Evolutionary conservation across 2,329 filamentous ascomycete genomes (phyloP).

Genomic region (Davidsoniella eucalypti): DNA sequence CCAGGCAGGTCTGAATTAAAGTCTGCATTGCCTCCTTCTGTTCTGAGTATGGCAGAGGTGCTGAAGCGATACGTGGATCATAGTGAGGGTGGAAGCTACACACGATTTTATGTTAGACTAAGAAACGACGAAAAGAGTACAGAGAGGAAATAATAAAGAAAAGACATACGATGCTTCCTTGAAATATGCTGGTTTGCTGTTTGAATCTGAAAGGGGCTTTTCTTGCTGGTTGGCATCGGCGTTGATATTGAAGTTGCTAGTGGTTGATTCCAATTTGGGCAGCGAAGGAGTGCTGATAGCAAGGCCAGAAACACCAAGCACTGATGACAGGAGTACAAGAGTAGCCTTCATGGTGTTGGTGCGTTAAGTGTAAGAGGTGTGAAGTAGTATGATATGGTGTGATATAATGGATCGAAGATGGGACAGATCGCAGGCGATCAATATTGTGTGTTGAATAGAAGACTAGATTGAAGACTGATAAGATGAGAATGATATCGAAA

Average conservation of each 20-base stretch:
- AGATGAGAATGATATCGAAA: too few relatives aligned
- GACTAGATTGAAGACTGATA: too few relatives aligned
- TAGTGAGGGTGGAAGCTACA: slow-evolving; percentile 21
- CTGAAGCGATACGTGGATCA: slow-evolving; percentile 24
- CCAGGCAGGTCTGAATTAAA: slow-evolving; percentile 56
- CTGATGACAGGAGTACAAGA: neutral
- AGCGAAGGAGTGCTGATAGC: neutral
- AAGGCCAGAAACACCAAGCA: neutral
- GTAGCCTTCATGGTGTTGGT: neutral
- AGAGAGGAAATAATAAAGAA: neutral
- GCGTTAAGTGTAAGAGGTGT: neutral
- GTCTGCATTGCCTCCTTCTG: slow-evolving; percentile 45
- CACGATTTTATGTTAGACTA: slow-evolving; percentile 5
- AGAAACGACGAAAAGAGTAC: neutral
- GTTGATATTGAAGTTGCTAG: too few relatives aligned
- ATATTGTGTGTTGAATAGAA: too few relatives aligned
- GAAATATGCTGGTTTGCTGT: neutral
- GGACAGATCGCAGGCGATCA: too few relatives aligned
- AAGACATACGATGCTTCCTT: slow-evolving; percentile 7
- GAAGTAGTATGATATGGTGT: too few relatives aligned
- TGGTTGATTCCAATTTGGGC: neutral
- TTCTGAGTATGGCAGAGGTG: slow-evolving; percentile 33
- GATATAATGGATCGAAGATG: too few relatives aligned
- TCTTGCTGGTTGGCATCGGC: too few relatives aligned
- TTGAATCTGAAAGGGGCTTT: too few relatives aligned